phyloP scores from a whole-genome alignment of 176 grass and related monocot genomes.

The Ensete ventricosum region DNA sequence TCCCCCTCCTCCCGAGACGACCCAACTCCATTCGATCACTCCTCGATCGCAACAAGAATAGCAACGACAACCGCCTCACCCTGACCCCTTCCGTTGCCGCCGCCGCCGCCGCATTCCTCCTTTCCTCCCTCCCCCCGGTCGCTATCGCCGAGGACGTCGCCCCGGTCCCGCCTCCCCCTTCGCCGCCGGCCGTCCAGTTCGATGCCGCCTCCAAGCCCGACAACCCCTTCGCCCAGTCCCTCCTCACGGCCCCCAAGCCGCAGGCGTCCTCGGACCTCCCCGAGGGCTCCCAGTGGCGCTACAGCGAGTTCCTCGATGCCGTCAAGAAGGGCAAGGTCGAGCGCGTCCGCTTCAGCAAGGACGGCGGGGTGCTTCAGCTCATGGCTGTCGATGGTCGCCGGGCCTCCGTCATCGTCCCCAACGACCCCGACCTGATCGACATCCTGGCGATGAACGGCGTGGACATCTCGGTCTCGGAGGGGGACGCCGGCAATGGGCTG shows the following conservation, averaged over 20 bases:
- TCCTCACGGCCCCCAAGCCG: constrained; percentile 50
- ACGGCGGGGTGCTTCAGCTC: constrained; percentile 60
- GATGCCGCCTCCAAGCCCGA: constrained; percentile 33
- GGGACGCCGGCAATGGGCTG: constrained; percentile 48
- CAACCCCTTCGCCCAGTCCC: constrained; percentile 46
- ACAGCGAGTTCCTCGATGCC: constrained; percentile 82
- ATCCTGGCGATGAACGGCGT: constrained; percentile 94
- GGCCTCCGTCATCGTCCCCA: constrained; percentile 62
- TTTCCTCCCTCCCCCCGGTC: constrained; percentile 24
- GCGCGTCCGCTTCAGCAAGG: constrained; percentile 77
- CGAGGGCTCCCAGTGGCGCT: constrained; percentile 69
- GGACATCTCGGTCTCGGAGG: constrained; percentile 94
- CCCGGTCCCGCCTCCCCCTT: background rate
- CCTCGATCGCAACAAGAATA: constrained; percentile 9
- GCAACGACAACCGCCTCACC: background rate
- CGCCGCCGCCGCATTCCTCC: constrained; percentile 34
- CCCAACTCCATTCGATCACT: constrained; percentile 29
- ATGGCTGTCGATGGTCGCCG: constrained; percentile 66
- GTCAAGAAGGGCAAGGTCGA: constrained; percentile 88
- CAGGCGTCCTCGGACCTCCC: constrained; percentile 41
- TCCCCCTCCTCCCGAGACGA: constrained; percentile 23
- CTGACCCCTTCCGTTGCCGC: constrained; percentile 4
- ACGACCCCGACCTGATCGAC: constrained; percentile 92
- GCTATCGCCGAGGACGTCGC: constrained; percentile 44
- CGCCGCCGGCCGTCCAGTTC: constrained; percentile 24